Evolutionary conservation across 345 rosid species (phyloP), one percentile per base, ranked within the genome.

Genomic region (Erodium maritimum): DNA sequence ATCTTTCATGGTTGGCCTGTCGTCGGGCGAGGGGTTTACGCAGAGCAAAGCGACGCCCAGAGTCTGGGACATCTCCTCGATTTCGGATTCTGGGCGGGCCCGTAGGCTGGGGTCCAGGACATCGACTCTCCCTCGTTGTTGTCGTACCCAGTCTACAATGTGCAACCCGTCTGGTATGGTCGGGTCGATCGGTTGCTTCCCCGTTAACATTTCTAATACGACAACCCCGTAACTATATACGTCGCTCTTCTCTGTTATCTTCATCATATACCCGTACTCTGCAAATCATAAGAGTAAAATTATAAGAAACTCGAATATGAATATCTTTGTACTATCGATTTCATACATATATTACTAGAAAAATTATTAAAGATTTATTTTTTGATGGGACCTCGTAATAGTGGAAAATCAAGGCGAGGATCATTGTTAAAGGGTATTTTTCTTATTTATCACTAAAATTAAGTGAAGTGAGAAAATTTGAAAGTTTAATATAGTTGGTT

Each of bases 151-250:
- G 54, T 86, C 90, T 17, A 86, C 90, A 19, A 83, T 81, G 79
- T 86, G 90, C 13, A 75, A 81, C 9, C 87, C 95, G 1, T 83
- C 82, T 1, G 77, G 87, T 63, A 86, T 83, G 12, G 95, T 86
- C 1, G 95, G 95, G 67, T 89, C 96, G 33, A 93, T 89, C 0
- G 99, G 96, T 37, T 83, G 86, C 75, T 81, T 93, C 55, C 99
- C 99, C 0, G 99, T 93, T 58, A 86, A 55, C 23, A 86, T 77
- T 67, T 86, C 95, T 17, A 86, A 65, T 23, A 83, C 88, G 4
- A 93, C 96, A 1, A 93, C 89, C 51, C 99, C 99, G 5, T 81
- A 91, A 78, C 98, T 88, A 62, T 88, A 86, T 54, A 82, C 90
- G 23, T 91, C 95, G 4, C 98, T 85, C 73, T 87, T 89, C 69